phyloP scores from a whole-genome alignment of 129 eudicot genomes.

The Artemisia tridentata region DNA sequence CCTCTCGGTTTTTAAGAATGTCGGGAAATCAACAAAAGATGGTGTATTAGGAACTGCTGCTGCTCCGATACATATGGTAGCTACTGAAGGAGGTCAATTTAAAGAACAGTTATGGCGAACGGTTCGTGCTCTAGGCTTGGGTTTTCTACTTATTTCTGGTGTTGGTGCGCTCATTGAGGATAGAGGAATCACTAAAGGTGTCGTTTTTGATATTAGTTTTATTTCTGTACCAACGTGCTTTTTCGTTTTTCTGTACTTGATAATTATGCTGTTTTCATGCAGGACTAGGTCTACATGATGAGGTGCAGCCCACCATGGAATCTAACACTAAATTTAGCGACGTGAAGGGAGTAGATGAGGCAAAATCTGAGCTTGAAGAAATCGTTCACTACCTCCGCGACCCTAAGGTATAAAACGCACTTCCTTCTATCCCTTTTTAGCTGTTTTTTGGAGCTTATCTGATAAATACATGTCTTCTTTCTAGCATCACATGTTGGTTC shows the following conservation, averaged over 20 bases:
- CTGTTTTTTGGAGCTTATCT: no score
- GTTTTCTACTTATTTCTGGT: constrained; percentile 83
- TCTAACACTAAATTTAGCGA: constrained; percentile 75
- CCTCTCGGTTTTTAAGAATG: constrained; percentile 68
- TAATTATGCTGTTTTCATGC: constrained; percentile 12
- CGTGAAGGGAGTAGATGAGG: constrained; percentile 98
- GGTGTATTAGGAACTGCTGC: constrained; percentile 84
- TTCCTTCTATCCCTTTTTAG: no score
- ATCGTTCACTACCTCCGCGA: constrained; percentile 97
- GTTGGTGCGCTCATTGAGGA: constrained; percentile 87
- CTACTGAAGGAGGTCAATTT: constrained; percentile 78
- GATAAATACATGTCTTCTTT: no score
- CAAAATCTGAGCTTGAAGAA: constrained; percentile 95
- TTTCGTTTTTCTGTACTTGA: not conserved
- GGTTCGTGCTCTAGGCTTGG: constrained; percentile 71
- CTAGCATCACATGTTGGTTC: no score
- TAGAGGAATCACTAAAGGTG: constrained; percentile 96
- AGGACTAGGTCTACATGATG: constrained; percentile 81
- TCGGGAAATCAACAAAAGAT: constrained; percentile 70
- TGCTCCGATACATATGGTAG: constrained; percentile 96
- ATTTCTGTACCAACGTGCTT: not conserved
- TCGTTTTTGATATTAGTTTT: not conserved
- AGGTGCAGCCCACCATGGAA: constrained; percentile 81
- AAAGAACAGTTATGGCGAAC: constrained; percentile 95
- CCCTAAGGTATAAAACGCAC: constrained; percentile 63